Evolutionary conservation across 2,329 filamentous ascomycete species (phyloP), one percentile per base, ranked within the genome.

Genomic region (Fusarium ramigenum): DNA sequence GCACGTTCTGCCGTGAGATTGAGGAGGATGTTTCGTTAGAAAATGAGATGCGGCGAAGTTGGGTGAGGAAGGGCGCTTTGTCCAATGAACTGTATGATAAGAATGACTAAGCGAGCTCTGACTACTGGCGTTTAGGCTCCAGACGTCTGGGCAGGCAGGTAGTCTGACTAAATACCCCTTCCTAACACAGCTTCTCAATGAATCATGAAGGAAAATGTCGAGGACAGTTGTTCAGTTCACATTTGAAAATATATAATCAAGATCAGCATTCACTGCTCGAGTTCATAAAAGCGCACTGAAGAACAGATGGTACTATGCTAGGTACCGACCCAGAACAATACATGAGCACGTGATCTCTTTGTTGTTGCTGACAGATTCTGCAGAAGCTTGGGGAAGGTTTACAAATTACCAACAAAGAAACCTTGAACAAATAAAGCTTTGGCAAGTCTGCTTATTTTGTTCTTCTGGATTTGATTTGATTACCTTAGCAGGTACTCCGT

Each of bases 1-100:
- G 77, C 85, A 84, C 37, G 81, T 77, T 75, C 81, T 84, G 57
- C 83, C 73, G 80, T 80, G 73, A 86, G 77, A 85, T 84, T 75
- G 67, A 69, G 54, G 61, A 75, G 65, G 76, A 66, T 78, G 79
- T 78, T 75, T 71, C 69, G 69, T 73, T 63, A 66, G 66, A 62
- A 69, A 74, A 61, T 52, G 60, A 66, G 54, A 53, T 62, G 63
- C 59, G 61, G 70, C 68, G 69, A 62, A 63, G 67, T 68, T 62
- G 49, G 60, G 59, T 60, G 58, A 69, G 39, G 64, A 56, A 39
- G 46, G 43, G 50, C 43, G 61, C 66, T 71, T 77, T 69, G 60
- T 70, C 37, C 59, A 57, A 50, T 59, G 15, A 15, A 59, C 14
- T 36, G 56, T 23, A 36, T 49, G 54, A 36, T 36, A 28, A 18